Percentiles rank a stretch among this genome's conserved stretches.
phyloP scores from a whole-genome alignment of 768 basidiomycete species.

The Leccinum variicolor region DNA sequence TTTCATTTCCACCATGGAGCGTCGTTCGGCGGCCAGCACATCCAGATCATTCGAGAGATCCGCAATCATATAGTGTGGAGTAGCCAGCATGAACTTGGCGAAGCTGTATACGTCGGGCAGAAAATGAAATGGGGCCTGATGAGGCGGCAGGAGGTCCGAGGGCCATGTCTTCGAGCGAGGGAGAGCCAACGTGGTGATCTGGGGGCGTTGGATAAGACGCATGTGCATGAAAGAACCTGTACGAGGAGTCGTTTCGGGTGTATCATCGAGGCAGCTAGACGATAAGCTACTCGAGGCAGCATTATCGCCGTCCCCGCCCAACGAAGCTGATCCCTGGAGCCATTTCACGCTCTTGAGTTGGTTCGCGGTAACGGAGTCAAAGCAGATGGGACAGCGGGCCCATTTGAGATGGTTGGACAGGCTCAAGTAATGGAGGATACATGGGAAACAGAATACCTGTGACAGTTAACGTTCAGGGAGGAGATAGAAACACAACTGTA shows the following conservation, averaged over 20 bases:
- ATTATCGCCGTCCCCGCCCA: constrained; percentile 29
- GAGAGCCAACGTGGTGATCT: constrained; percentile 91
- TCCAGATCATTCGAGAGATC: constrained; percentile 73
- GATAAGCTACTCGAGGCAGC: constrained; percentile 39
- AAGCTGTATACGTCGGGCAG: constrained; percentile 86
- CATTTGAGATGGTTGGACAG: constrained; percentile 80
- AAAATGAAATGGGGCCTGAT: constrained; percentile 95
- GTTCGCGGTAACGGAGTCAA: constrained; percentile 85
- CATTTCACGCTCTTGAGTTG: constrained; percentile 94
- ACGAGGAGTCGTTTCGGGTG: constrained; percentile 40
- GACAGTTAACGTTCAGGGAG: constrained; percentile 13
- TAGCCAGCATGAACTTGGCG: constrained; percentile 95
- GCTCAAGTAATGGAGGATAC: constrained; percentile 87
- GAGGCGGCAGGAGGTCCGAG: constrained; percentile 85
- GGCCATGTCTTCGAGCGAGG: constrained; percentile 94
- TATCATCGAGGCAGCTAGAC: constrained; percentile 38
- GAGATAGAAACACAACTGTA: not conserved
- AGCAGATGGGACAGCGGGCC: constrained; percentile 94
- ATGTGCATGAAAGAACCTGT: constrained; percentile 67
- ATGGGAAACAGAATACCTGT: constrained; percentile 93
- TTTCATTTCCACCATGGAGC: constrained; percentile 56
- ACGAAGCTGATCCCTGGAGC: constrained; percentile 53
- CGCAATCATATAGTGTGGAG: constrained; percentile 75
- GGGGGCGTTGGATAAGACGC: constrained; percentile 90
- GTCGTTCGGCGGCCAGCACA: constrained; percentile 69